Evolutionary conservation across 2,329 filamentous ascomycete genomes (phyloP).

Genomic region (Aureobasidium subglaciale): DNA sequence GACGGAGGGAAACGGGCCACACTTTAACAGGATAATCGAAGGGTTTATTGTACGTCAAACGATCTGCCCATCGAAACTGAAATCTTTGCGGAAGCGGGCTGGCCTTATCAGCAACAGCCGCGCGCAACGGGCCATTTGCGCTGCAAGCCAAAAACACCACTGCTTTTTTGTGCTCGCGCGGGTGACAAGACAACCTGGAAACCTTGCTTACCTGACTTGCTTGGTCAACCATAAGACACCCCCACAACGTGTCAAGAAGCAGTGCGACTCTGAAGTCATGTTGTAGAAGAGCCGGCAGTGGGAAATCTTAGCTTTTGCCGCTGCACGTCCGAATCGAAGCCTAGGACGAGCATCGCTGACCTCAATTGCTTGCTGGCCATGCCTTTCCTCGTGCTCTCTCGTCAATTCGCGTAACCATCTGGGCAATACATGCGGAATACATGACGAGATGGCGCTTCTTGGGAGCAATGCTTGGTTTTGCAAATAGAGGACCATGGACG

Average conservation of each 20-base stretch:
- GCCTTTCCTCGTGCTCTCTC: neutral
- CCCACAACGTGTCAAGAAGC: neutral
- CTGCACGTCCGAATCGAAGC: neutral
- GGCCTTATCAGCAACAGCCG: constrained; percentile 13
- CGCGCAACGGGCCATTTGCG: constrained; percentile 3
- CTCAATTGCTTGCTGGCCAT: neutral
- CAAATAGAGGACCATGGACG: neutral
- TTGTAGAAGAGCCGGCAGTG: neutral
- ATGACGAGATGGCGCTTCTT: constrained; percentile 12
- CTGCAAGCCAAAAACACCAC: neutral
- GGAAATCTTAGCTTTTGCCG: neutral
- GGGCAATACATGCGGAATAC: neutral
- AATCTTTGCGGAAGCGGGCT: neutral
- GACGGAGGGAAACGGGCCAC: constrained; percentile 17
- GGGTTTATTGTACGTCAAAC: constrained; percentile 19
- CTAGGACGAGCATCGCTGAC: neutral
- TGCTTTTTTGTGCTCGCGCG: constrained; percentile 2
- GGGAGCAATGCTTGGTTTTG: constrained; percentile 2
- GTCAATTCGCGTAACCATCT: neutral
- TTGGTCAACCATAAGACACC: neutral
- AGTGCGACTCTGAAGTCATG: neutral
- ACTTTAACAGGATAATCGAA: constrained; percentile 2
- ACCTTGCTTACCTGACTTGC: constrained; percentile 2
- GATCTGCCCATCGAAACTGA: constrained; percentile 18
- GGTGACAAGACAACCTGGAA: neutral